Conservation (phyloP, 1,284 basidiomycete species). For the Termitomyces sp. region DNA sequence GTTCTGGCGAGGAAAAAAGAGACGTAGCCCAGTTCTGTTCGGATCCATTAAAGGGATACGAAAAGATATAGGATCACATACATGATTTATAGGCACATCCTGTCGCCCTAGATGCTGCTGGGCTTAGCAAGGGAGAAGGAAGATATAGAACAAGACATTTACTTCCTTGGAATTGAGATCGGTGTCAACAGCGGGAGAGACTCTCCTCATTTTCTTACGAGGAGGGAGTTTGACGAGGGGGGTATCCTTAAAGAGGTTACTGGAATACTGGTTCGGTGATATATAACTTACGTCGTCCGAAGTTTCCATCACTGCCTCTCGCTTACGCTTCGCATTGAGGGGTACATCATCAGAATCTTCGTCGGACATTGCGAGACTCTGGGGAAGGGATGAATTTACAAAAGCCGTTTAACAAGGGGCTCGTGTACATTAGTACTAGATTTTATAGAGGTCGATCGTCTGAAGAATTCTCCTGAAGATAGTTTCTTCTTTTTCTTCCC, state of each 20-base stretch:
- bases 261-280: neutral
- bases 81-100: neutral
- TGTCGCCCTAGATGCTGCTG: neutral
- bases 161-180: conserved; percentile 3
- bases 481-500: conserved; percentile 10
- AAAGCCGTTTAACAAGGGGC: neutral
- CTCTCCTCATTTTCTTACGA: conserved; percentile 11
- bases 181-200: neutral
- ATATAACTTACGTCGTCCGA: conserved; percentile 19
- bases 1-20: conserved; percentile 22
- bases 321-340: conserved; percentile 11
- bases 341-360: conserved; percentile 12
- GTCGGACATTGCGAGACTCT: conserved; percentile 5
- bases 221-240: conserved; percentile 9
- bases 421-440: conserved; percentile 1
- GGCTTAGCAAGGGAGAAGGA: neutral
- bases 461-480: neutral
- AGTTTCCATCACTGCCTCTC: conserved; percentile 9
- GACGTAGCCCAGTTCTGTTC: conserved; percentile 15
- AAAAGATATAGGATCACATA: neutral
- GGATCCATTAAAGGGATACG: neutral
- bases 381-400: neutral
- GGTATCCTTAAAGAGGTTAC: conserved; percentile 8
- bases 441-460: conserved; percentile 3
- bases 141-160: neutral